A percentile compares a stretch with the other conserved stretches of the same genome.
These are phyloP conservation scores for Apiospora sp. DNA, from an alignment of 2,329 filamentous ascomycete species.

Conservation along the genomic window DNA sequence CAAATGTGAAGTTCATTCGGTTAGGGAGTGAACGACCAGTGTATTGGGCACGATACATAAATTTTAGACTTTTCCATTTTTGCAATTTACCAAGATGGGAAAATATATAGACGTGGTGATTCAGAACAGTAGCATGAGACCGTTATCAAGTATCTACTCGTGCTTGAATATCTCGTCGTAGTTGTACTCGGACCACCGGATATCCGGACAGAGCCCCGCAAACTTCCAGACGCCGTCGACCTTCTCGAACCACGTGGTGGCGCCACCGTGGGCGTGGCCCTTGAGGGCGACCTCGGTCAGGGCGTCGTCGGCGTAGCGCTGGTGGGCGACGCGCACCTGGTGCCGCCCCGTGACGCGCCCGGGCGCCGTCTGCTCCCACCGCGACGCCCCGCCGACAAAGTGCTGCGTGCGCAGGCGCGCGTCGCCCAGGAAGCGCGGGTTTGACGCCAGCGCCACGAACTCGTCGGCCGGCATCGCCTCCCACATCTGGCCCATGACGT, in stretches of 20 bases:
- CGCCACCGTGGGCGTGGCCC: slow-evolving; percentile 64
- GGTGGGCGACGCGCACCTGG: slow-evolving; percentile 66
- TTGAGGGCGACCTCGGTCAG: slow-evolving; percentile 56
- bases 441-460: slow-evolving; percentile 60
- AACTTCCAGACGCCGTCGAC: slow-evolving; percentile 64
- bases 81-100: too few relatives aligned
- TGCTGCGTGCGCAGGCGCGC: slow-evolving; percentile 63
- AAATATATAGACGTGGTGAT: too few relatives aligned
- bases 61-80: too few relatives aligned
- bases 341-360: slow-evolving; percentile 60
- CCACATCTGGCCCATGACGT: slow-evolving; percentile 61
- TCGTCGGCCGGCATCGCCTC: slow-evolving; percentile 63
- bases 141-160: too few relatives aligned
- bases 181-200: slow-evolving; percentile 63
- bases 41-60: too few relatives aligned
- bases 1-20: too few relatives aligned
- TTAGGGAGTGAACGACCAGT: too few relatives aligned
- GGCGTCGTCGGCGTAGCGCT: slow-evolving; percentile 59
- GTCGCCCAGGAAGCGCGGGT: slow-evolving; percentile 61
- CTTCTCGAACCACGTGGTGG: slow-evolving; percentile 63
- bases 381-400: slow-evolving; percentile 58
- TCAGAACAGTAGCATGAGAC: too few relatives aligned
- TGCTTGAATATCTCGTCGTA: slow-evolving; percentile 52
- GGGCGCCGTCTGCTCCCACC: slow-evolving; percentile 58
- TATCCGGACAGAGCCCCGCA: slow-evolving; percentile 60